phyloP scores from a whole-genome alignment of 805 yeast genomes.

The Henningerozyma blattae region DNA sequence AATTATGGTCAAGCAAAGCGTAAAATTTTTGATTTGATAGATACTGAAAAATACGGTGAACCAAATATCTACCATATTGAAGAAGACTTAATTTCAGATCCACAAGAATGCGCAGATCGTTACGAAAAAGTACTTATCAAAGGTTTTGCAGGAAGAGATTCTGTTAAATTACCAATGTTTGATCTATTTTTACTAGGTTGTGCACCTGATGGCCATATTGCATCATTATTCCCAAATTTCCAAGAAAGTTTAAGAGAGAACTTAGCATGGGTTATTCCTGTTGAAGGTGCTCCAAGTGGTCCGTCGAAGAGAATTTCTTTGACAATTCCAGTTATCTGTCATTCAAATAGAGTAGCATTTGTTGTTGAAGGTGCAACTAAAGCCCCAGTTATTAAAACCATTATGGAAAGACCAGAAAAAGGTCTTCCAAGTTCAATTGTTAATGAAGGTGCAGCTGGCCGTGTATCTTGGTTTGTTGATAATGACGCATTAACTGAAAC shows the following conservation, averaged over 20 bases:
- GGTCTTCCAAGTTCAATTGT: constrained; percentile 87
- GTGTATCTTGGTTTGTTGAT: constrained; percentile 92
- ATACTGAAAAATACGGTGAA: constrained; percentile 15
- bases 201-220: constrained; percentile 96
- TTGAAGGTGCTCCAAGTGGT: constrained; percentile 77
- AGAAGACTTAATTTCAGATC: constrained; percentile 56
- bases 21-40: constrained; percentile 49
- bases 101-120: constrained; percentile 81
- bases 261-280: constrained; percentile 88
- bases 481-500: constrained; percentile 78
- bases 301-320: constrained; percentile 76
- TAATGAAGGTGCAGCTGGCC: constrained; percentile 87
- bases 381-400: constrained; percentile 79
- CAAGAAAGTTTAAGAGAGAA: constrained; percentile 76
- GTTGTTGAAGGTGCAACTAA: constrained; percentile 93
- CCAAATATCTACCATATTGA: constrained; percentile 76
- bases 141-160: constrained; percentile 89
- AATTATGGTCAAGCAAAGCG: constrained; percentile 76
- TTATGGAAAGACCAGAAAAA: constrained; percentile 92
- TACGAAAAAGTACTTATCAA: constrained; percentile 73
- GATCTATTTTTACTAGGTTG: constrained; percentile 81
- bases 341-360: constrained; percentile 79
- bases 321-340: constrained; percentile 86
- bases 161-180: constrained; percentile 84
- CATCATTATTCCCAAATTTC: constrained; percentile 75